These are phyloP conservation scores for Leishmania braziliensis DNA, from an alignment of 208 protist species.

Conservation along the genomic window DNA sequence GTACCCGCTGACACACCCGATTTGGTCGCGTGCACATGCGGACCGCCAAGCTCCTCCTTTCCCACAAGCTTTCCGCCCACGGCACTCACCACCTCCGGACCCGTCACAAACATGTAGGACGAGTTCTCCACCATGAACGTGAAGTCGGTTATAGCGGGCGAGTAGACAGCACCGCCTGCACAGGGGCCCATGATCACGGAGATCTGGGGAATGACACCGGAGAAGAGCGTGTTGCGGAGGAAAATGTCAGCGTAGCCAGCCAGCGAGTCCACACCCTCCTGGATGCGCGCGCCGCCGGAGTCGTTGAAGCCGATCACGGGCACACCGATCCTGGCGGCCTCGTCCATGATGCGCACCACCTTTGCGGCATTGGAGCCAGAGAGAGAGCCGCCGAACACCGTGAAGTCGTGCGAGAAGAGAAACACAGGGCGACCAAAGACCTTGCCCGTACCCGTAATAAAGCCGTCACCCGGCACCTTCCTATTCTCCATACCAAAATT, in stretches of 20 bases:
- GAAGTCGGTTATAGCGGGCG: conserved; percentile 97
- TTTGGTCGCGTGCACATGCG: conserved; percentile 86
- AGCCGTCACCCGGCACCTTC: conserved; percentile 90
- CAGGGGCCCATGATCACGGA: conserved; percentile 97
- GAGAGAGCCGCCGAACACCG: conserved; percentile 94
- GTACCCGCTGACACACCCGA: conserved; percentile 89
- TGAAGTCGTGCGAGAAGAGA: conserved; percentile 97
- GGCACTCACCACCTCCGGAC: conserved; percentile 96
- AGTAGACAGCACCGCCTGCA: conserved; percentile 91
- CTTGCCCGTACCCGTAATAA: conserved; percentile 92
- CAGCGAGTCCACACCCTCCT: conserved; percentile 95
- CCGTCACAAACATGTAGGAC: conserved; percentile 98
- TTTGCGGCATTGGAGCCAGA: conserved; percentile 94
- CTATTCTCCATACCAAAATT: conserved; percentile 94
- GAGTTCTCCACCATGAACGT: conserved; percentile 97
- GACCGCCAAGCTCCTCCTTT: conserved; percentile 94
- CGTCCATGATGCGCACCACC: conserved; percentile 97
- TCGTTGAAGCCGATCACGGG: conserved; percentile 98
- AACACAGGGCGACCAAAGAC: conserved; percentile 95
- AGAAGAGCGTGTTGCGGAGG: conserved; percentile 93
- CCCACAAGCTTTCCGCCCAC: conserved; percentile 93
- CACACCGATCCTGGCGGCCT: conserved; percentile 93
- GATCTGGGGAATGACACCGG: conserved; percentile 96
- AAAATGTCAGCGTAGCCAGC: conserved; percentile 97
- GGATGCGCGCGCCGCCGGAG: conserved; percentile 96